phyloP scores from a whole-genome alignment of 2,329 filamentous ascomycete species.

The Alternaria atra region DNA sequence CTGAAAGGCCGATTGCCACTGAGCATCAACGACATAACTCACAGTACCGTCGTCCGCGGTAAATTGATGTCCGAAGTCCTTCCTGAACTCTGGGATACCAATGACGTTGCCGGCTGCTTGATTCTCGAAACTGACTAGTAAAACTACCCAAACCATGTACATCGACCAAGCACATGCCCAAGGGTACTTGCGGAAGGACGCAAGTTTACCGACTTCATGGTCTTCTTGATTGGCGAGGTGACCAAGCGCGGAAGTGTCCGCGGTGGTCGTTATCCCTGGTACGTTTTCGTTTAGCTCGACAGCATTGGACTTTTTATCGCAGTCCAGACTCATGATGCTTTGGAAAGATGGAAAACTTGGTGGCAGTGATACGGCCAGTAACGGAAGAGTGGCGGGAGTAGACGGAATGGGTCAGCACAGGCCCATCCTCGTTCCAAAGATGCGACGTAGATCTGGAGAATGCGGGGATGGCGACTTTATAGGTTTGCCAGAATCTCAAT shows the following conservation, averaged over 20 bases:
- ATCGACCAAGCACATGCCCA: constrained; percentile 50
- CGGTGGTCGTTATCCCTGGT: constrained; percentile 1
- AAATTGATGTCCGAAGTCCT: constrained; percentile 55
- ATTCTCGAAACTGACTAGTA: constrained; percentile 55
- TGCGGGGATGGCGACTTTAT: not conserved
- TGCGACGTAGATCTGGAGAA: not conserved
- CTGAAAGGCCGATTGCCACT: constrained; percentile 58
- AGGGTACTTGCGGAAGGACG: constrained; percentile 37
- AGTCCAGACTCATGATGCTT: not conserved
- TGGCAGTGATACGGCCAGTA: not conserved
- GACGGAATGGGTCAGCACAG: not conserved
- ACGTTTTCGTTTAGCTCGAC: constrained; percentile 28
- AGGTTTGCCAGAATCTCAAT: not conserved
- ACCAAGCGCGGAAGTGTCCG: constrained; percentile 23
- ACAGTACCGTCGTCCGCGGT: constrained; percentile 36
- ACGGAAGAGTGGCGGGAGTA: not conserved
- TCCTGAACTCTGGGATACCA: constrained; percentile 57
- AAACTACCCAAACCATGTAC: constrained; percentile 53
- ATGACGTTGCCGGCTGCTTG: constrained; percentile 55
- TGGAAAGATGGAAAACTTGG: not conserved
- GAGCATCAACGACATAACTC: constrained; percentile 53
- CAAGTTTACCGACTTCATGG: constrained; percentile 35
- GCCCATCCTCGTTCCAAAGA: not conserved
- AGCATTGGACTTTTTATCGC: not conserved
- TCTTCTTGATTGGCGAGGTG: constrained; percentile 33